Evolutionary conservation across 2,329 filamentous ascomycete species (phyloP), one percentile per base, ranked within the genome.

Genomic region (Fusarium circinatum): DNA sequence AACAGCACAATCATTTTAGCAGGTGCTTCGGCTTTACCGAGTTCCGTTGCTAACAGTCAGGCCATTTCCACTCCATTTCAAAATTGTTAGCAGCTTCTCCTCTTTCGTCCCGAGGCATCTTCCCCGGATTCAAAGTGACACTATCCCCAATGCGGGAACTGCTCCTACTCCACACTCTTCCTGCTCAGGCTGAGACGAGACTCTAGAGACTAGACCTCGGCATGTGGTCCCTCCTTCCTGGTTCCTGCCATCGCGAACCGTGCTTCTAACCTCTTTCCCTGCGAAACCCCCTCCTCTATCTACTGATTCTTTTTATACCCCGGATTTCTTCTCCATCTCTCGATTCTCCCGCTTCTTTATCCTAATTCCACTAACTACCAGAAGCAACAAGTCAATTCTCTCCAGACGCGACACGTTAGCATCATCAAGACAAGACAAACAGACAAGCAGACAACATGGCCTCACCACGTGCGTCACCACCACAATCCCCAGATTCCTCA

Each of bases 381-480:
- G 62, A 57, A 66, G 15, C 55, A 62, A 73, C 71, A 66, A 73
- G 38, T 18, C 42, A 54, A 18, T 12, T 74, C 68, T 60, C 65
- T 63, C 54, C 61, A 65, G 51, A 49, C 49, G 67, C 62, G 55
- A 56, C 68, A 67, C 54, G 36, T 70, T 58, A 70, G 22, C 45
- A 65, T 65, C 39, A 57, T 42, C 39, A 28, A 67, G n/a, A 58
- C 26, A 56, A 41, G 30, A 48, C 39, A 47, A 68, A 6, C 30
- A 51, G 52, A 67, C 64, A 63, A 47, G 63, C 62, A 71, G 66
- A 76, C 83, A 85, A 73, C 75, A 95, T 95, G 93, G 91, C 93
- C 75, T 94, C 93, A 84, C 92, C 93, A 84, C 93, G 93, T 95
- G 90, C 82, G 93, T 86, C 58, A 56, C 58, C 59, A 39, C n/a